These are phyloP conservation scores for Penicillium manginii DNA, from an alignment of 495 filamentous ascomycete species.

Conservation along the genomic window DNA sequence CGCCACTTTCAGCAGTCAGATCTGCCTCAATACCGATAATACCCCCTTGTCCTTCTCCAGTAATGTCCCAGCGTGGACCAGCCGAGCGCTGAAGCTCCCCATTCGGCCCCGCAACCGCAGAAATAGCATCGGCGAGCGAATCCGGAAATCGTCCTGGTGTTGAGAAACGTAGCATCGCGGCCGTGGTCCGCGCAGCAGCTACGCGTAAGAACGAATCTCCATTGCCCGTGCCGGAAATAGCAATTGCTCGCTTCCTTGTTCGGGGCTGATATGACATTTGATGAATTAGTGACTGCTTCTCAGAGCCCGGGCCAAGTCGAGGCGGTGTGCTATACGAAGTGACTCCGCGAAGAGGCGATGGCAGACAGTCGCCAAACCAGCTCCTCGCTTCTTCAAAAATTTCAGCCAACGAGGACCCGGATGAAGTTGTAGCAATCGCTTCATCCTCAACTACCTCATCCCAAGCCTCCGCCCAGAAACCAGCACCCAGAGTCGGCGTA, in stretches of 20 bases:
- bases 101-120: constrained; percentile 65
- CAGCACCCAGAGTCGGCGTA: constrained; percentile 83
- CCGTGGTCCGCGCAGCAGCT: constrained; percentile 71
- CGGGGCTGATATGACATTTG: constrained; percentile 7
- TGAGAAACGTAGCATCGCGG: constrained; percentile 72
- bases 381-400: constrained; percentile 6
- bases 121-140: constrained; percentile 52
- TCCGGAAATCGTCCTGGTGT: constrained; percentile 19
- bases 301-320: background rate
- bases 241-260: constrained; percentile 54
- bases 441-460: constrained; percentile 35
- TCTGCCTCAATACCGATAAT: constrained; percentile 83
- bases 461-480: constrained; percentile 91
- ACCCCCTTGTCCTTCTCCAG: constrained; percentile 82
- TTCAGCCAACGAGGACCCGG: background rate
- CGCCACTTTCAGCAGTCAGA: constrained; percentile 25
- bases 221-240: constrained; percentile 84
- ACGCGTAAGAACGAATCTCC: constrained; percentile 85
- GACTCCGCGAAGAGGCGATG: constrained; percentile 31
- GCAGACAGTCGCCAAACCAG: constrained; percentile 55
- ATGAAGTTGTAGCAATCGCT: background rate
- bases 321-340: background rate
- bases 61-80: constrained; percentile 72
- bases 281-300: constrained; percentile 10
- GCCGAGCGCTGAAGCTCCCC: constrained; percentile 81